Conservation (phyloP, 805 yeast species). For the Schizosaccharomyces lindneri region DNA sequence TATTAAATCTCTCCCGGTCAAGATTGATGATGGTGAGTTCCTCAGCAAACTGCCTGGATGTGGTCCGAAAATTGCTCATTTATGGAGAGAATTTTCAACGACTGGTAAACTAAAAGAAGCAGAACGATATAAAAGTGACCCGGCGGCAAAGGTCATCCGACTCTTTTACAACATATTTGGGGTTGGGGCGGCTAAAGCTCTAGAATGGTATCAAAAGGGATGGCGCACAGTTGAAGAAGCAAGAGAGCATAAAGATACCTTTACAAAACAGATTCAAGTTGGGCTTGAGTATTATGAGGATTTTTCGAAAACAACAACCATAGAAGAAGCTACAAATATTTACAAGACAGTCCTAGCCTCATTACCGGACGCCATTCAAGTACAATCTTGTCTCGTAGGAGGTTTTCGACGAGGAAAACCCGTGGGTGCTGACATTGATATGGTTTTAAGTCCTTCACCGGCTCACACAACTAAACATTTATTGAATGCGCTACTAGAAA, state of each 20-base stretch:
- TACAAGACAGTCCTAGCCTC: not conserved
- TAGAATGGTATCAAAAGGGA: slow-evolving; percentile 6
- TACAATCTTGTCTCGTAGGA: slow-evolving; percentile 4
- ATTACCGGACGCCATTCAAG: slow-evolving; percentile 3
- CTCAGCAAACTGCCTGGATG: slow-evolving; percentile 7
- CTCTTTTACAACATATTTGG: slow-evolving; percentile 7
- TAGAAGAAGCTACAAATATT: slow-evolving; percentile 5
- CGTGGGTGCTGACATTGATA: slow-evolving; percentile 6
- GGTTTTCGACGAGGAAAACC: slow-evolving; percentile 8
- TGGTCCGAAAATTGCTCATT: slow-evolving; percentile 6
- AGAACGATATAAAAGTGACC: slow-evolving; percentile 4
- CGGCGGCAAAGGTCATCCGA: not conserved
- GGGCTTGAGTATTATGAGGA: slow-evolving; percentile 8
- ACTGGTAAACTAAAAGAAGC: slow-evolving; percentile 6
- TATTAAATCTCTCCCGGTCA: slow-evolving; percentile 6
- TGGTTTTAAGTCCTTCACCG: slow-evolving; percentile 5
- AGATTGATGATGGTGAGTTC: slow-evolving; percentile 4
- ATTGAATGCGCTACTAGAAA: slow-evolving; percentile 3
- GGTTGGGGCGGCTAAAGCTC: slow-evolving; percentile 7
- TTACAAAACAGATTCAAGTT: slow-evolving; percentile 5
- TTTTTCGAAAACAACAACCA: slow-evolving; percentile 4
- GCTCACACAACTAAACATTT: slow-evolving; percentile 4
- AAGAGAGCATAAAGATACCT: slow-evolving; percentile 4
- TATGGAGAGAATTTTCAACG: slow-evolving; percentile 6
- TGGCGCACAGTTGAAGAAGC: slow-evolving; percentile 7